Evolutionary conservation across 1,139 yeast species (phyloP).

Genomic region (Pichia sp.): DNA sequence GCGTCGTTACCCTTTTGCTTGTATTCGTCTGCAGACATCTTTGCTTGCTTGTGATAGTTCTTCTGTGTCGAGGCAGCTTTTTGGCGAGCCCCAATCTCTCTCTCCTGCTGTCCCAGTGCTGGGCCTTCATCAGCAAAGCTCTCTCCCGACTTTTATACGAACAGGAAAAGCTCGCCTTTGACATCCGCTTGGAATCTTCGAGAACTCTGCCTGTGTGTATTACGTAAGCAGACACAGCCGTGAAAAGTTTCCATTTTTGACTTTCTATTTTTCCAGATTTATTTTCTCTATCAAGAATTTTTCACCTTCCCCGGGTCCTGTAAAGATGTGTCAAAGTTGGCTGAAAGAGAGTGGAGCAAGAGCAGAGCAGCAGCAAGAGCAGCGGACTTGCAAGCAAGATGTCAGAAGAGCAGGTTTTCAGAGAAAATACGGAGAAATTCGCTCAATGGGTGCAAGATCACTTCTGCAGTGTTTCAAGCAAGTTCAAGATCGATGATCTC

Average conservation of each 20-base stretch:
- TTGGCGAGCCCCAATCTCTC: no score
- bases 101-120: background rate
- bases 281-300: background rate
- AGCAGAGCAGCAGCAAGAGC: background rate
- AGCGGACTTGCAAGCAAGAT: background rate
- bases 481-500: conserved; percentile 56
- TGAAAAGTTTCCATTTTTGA: conserved; percentile 3
- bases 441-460: conserved; percentile 47
- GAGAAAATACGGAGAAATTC: conserved; percentile 40
- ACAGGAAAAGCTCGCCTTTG: background rate
- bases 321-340: no score
- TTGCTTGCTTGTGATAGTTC: background rate
- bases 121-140: background rate
- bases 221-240: conserved; percentile 1
- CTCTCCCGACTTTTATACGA: background rate
- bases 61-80: background rate
- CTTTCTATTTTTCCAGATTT: background rate
- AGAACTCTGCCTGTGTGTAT: background rate
- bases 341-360: background rate
- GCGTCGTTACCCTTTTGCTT: conserved; percentile 88
- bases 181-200: background rate
- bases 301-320: background rate
- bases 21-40: conserved; percentile 61
- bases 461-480: conserved; percentile 49
- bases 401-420: conserved; percentile 22